phyloP scores from a whole-genome alignment of 106 monocot species.

The Dioscorea dumetorum region DNA sequence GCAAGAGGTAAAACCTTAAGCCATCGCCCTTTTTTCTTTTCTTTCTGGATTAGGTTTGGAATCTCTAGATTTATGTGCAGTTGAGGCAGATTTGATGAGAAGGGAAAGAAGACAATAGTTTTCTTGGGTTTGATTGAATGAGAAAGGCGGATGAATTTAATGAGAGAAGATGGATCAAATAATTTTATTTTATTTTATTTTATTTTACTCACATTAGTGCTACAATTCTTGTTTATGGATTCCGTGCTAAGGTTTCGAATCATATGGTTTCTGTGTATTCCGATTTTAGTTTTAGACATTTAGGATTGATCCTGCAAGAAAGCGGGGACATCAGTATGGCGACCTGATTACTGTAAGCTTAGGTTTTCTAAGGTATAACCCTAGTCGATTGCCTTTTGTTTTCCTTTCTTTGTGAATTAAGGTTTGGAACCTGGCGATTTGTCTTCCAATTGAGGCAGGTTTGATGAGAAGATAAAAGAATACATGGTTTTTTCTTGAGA shows the following conservation, averaged over 20 bases:
- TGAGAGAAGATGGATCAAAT: neutral
- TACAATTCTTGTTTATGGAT: neutral
- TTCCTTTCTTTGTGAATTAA: neutral
- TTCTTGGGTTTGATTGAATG: neutral
- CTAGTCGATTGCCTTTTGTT: neutral
- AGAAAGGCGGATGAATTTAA: neutral
- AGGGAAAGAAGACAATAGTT: neutral
- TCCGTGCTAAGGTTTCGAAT: neutral
- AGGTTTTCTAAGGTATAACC: neutral
- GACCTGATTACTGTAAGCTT: too few relatives aligned
- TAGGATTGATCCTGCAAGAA: too few relatives aligned
- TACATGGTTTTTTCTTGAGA: neutral
- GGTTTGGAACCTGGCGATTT: neutral
- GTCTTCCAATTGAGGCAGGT: neutral
- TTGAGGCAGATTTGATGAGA: neutral
- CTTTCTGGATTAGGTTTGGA: neutral
- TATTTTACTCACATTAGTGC: neutral
- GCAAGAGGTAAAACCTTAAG: conserved; percentile 6
- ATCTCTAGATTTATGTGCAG: neutral
- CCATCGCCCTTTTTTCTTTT: neutral
- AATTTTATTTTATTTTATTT: neutral
- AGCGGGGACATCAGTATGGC: too few relatives aligned
- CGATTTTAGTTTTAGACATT: too few relatives aligned
- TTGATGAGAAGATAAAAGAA: neutral
- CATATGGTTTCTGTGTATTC: neutral